Base-by-base conservation (phyloP, 176 grass and related monocot genomes). In the Hsuehochloa calcarea region DNA sequence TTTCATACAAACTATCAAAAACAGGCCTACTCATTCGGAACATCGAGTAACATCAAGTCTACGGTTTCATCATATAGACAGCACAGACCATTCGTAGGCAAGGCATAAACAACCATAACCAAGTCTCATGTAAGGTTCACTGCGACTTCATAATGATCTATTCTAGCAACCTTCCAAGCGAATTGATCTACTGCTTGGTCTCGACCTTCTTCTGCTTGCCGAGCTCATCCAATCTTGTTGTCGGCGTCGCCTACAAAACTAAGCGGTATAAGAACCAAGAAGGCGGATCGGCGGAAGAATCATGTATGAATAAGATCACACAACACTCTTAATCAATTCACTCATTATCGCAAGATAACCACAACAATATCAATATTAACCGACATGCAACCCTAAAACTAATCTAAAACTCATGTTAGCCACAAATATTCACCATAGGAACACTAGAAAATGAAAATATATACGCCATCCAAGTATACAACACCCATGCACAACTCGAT, bases 141-240 rank as follows among this genome's bases (percentile, higher is more conserved):
- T 11, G 23, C 7, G 16, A 5, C 46, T 72, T 52, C 34, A 80
- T 70, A 52, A 78, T 74, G 70, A 41, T 77, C 56, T 63, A n/a
- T 6, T 61, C 72, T 78, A 90, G 59, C 25, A 65, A 81, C 39
- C 59, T 35, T 56, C 44, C 3, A 25, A 5, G 0, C 46, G 20
- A 74, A 68, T 40, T 80, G 80, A 72, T 87, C 78, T 89, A 80
- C 67, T 89, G 86, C 27, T 80, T 84, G 67, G 86, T 43, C 51
- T 75, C 83, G 65, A 58, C 60, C 65, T 62, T 86, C 83, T 92
- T 80, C n/a, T n/a, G n/a, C 15, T 70, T 54, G 87, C 90, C 89
- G 59, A 92, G 90, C 90, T 87, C 86, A 40, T 92, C 90, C 45
- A 92, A 61, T 40, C n/a, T 87, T 67, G 80, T 87, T 82, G 79